phyloP scores from a whole-genome alignment of 805 yeast species.

The Ogataea chonburiensis region DNA sequence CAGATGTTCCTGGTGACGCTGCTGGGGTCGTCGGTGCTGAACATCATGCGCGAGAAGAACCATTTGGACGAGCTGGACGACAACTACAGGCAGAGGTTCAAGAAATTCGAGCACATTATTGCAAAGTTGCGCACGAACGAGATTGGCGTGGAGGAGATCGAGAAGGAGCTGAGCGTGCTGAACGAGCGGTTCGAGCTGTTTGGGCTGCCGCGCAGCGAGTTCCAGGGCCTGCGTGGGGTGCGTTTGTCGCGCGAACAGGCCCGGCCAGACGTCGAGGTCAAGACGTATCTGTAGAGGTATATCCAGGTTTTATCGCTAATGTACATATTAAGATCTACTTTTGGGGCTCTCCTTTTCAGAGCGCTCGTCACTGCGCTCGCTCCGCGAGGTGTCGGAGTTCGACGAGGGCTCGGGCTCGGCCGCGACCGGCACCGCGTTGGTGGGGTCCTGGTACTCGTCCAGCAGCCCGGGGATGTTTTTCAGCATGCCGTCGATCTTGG shows the following conservation, averaged over 20 bases:
- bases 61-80: constrained; percentile 42
- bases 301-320: constrained; percentile 3
- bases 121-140: constrained; percentile 23
- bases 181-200: constrained; percentile 41
- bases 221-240: constrained; percentile 16
- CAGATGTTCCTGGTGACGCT: constrained; percentile 32
- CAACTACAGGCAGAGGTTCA: constrained; percentile 40
- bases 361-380: constrained; percentile 5
- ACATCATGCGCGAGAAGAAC: constrained; percentile 45
- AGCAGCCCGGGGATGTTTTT: constrained; percentile 72
- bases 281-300: constrained; percentile 3
- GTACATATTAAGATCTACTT: constrained; percentile 5
- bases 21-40: constrained; percentile 43
- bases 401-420: constrained; percentile 3
- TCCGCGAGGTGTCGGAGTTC: constrained; percentile 6
- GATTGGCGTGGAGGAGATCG: constrained; percentile 37
- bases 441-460: constrained; percentile 24
- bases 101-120: constrained; percentile 30
- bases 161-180: constrained; percentile 40
- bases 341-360: not conserved
- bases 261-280: constrained; percentile 3
- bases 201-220: constrained; percentile 25
- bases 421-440: constrained; percentile 4
- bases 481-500: constrained; percentile 67
- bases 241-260: constrained; percentile 1